Percentiles rank a stretch among this genome's conserved stretches.
Conservation (phyloP, 202 grass and related monocot species). For the Panicum hallii region DNA sequence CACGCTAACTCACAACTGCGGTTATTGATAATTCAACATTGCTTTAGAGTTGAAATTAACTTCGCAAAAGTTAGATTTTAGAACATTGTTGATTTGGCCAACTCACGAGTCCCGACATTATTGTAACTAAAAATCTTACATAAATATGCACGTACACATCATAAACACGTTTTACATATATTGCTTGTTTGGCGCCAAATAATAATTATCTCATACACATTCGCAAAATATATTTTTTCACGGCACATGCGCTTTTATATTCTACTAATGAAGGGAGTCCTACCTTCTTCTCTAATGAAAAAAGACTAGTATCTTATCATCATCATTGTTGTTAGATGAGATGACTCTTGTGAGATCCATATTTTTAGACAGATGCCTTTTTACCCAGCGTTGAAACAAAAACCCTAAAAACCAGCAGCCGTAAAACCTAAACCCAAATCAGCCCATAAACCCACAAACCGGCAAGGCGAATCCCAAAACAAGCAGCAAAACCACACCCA, state of each 20-base stretch:
- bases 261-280: too few relatives aligned
- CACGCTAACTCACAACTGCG: too few relatives aligned
- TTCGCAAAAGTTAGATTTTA: not conserved
- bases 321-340: not conserved
- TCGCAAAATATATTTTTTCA: too few relatives aligned
- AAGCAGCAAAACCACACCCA: conserved; percentile 8
- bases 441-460: conserved; percentile 34
- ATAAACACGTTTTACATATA: not conserved
- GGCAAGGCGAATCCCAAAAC: not conserved
- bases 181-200: not conserved
- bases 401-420: not conserved
- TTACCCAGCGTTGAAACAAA: not conserved
- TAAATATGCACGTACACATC: fast-evolving
- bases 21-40: too few relatives aligned
- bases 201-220: not conserved
- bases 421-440: conserved; percentile 14
- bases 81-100: not conserved
- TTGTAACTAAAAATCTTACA: too few relatives aligned
- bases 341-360: not conserved
- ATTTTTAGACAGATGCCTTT: not conserved
- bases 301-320: not conserved
- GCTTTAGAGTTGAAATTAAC: not conserved
- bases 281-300: not conserved
- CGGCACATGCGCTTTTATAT: too few relatives aligned
- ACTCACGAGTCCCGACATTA: not conserved